Percentiles rank a stretch among this genome's conserved stretches.
These are phyloP conservation scores for Stachybotrys chlorohalonatus DNA, from an alignment of 2,329 filamentous ascomycete genomes.

Conservation along the genomic window DNA sequence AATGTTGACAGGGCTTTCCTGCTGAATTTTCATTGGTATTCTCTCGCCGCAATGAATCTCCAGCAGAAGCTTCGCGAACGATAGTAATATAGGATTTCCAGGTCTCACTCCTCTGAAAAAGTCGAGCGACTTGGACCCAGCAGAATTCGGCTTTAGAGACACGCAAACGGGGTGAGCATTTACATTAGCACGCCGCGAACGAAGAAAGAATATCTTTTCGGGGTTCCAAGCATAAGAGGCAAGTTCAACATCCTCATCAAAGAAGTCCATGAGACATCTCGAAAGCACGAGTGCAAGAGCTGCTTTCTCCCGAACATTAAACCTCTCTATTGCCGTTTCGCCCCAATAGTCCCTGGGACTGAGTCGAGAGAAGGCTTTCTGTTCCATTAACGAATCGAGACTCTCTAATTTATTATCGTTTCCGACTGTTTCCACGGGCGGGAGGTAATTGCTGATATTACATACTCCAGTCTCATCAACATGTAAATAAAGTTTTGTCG, in stretches of 20 bases:
- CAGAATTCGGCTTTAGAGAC: neutral
- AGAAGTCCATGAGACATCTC: conserved; percentile 3
- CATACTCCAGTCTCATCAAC: conserved; percentile 3
- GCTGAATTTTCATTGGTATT: conserved; percentile 1
- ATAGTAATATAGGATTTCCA: conserved; percentile 3
- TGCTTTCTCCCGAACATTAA: conserved; percentile 2
- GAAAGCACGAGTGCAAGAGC: conserved; percentile 2
- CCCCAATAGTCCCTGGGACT: neutral
- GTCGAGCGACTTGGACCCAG: neutral
- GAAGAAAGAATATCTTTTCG: conserved; percentile 2
- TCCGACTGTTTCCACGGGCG: neutral
- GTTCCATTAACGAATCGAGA: conserved; percentile 1
- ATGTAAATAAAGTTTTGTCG: conserved; percentile 2
- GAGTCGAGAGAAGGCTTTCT: conserved; percentile 2
- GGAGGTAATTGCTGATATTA: conserved; percentile 2
- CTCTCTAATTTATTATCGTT: conserved; percentile 1
- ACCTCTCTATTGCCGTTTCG: conserved; percentile 1
- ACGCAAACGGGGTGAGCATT: neutral
- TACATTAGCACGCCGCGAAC: neutral
- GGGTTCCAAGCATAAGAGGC: conserved; percentile 2
- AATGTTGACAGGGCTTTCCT: neutral
- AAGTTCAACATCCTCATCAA: conserved; percentile 3
- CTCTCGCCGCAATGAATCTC: conserved; percentile 3
- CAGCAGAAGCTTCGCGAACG: conserved; percentile 3
- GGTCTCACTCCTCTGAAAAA: neutral